phyloP scores from a whole-genome alignment of 139 green algal species.

The Coelastrella sp. region DNA sequence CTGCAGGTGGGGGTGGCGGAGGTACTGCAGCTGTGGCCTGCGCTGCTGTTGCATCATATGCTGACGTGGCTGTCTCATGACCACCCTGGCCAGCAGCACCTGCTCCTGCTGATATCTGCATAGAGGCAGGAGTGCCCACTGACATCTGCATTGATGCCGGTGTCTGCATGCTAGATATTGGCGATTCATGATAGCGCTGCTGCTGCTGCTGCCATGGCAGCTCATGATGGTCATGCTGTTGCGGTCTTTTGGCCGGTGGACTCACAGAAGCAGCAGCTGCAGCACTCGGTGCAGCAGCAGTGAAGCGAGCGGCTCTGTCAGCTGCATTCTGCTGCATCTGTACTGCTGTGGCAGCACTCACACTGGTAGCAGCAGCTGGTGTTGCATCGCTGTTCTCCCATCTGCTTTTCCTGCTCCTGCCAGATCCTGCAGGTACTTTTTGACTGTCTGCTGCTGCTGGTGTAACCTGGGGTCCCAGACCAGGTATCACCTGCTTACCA shows the following conservation, averaged over 20 bases:
- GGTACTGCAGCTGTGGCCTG: background rate
- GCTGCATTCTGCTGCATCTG: background rate
- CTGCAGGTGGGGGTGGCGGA: too few species aligned
- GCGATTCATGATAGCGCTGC: conserved; percentile 31
- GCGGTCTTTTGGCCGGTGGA: background rate
- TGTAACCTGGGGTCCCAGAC: background rate
- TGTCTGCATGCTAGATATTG: conserved; percentile 18
- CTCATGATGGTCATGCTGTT: background rate
- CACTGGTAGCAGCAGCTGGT: background rate
- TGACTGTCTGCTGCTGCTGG: background rate
- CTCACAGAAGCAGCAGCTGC: background rate
- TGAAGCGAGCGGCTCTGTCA: background rate
- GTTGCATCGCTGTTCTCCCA: background rate
- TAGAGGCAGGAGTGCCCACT: background rate
- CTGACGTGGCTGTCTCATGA: background rate
- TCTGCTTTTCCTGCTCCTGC: background rate
- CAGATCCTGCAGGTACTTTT: too few species aligned
- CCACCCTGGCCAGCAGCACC: background rate
- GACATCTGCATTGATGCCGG: background rate
- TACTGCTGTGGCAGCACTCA: background rate
- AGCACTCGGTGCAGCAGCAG: background rate
- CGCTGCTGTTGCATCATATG: conserved; percentile 6
- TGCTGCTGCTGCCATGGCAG: conserved; percentile 23
- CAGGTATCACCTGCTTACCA: background rate
- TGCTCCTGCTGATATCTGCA: background rate